Conservation (phyloP, 257 asterid genomes). For the Ligustrum vulgare region DNA sequence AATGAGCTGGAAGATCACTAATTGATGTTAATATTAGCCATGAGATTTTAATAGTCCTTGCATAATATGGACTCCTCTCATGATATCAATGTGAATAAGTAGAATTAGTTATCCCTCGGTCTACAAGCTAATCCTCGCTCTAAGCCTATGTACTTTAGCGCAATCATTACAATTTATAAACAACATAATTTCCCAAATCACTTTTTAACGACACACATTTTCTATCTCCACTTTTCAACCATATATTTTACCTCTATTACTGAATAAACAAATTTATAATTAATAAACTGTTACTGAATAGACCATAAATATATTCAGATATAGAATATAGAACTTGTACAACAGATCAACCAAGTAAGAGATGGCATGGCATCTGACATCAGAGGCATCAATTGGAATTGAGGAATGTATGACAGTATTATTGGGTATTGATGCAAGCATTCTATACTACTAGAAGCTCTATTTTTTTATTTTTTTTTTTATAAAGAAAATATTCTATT, state of each 20-base stretch:
- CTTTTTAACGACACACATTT: no score
- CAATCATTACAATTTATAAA: no score
- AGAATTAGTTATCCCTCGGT: background rate
- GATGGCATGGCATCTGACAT: background rate
- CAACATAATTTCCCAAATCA: no score
- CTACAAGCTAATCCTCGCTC: background rate
- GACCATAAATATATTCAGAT: background rate
- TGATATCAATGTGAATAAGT: background rate
- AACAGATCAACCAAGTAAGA: constrained; percentile 3
- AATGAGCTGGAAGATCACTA: constrained; percentile 19
- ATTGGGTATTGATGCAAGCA: background rate
- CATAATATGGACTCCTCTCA: background rate
- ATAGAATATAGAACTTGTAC: constrained; percentile 21
- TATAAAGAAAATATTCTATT: background rate
- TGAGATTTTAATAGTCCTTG: background rate
- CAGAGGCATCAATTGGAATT: constrained; percentile 11
- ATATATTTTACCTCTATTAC: no score
- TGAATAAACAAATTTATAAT: no score
- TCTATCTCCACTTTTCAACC: no score
- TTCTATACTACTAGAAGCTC: background rate
- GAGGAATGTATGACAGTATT: background rate
- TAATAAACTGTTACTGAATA: no score
- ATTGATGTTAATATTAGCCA: constrained; percentile 3
- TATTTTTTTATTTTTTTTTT: background rate
- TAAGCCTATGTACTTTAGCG: background rate